These are phyloP conservation scores for Phytopythium ostracodes DNA, from an alignment of 352 stramenopile genomes.

Conservation along the genomic window DNA sequence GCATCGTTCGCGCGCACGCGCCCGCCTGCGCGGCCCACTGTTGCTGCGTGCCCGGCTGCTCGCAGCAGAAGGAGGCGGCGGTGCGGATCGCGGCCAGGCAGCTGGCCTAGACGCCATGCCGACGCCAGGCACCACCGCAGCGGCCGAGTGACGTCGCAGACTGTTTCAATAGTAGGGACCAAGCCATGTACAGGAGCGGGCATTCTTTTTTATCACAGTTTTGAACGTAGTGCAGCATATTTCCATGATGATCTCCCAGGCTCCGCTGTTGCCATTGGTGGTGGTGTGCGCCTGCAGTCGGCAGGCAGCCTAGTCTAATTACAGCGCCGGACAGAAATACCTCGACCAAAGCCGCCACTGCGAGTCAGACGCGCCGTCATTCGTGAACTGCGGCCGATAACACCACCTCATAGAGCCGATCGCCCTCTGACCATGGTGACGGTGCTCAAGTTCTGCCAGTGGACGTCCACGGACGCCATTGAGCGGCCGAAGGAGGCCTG, in stretches of 20 bases:
- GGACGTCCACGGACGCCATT: slow-evolving; percentile 11
- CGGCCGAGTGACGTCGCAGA: background rate
- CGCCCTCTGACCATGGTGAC: slow-evolving; percentile 9
- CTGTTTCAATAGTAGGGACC: background rate
- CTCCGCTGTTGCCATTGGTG: background rate
- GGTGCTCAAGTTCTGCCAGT: slow-evolving; percentile 57
- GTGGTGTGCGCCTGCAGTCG: background rate
- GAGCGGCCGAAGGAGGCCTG: background rate
- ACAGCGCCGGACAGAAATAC: background rate
- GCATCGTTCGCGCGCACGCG: slow-evolving; percentile 34
- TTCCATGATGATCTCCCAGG: background rate
- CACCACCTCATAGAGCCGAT: background rate
- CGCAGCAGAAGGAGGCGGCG: slow-evolving; percentile 8
- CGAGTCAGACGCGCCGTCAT: background rate
- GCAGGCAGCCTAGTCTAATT: background rate
- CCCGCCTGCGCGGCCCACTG: slow-evolving; percentile 14
- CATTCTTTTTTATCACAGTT: background rate
- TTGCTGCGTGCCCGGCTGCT: slow-evolving; percentile 44
- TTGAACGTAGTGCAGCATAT: background rate
- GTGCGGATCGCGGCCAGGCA: background rate
- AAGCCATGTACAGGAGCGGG: background rate
- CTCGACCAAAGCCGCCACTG: background rate
- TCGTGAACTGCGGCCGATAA: background rate
- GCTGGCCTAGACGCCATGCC: too few relatives aligned
- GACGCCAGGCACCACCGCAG: too few relatives aligned